Evolutionary conservation across 208 protist genomes (phyloP), one percentile per base, ranked within the genome.

Genomic region (Entamoeba histolytica): DNA sequence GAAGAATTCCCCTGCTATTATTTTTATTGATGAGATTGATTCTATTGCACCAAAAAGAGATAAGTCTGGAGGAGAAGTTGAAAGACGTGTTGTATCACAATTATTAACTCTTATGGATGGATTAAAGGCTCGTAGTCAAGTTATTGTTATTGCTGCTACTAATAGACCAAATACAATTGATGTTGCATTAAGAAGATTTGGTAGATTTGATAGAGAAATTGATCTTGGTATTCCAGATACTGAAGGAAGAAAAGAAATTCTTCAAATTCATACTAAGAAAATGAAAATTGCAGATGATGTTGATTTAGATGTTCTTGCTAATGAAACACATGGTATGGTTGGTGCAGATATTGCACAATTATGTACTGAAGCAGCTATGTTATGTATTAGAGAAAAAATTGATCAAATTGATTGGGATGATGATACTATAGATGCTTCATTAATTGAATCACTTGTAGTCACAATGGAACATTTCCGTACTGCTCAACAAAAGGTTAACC

Each of bases 21-120:
- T 99, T 95, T 99, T 99, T 96, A 99, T 99, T 95, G 99, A 99
- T 96, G 99, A 99, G 96, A 99, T 99, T 93, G 99, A 99, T 96
- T 98, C 98, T 15, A 99, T 99, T 94, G 99, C 99, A 10, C 99
- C 99, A 91, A 99, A 99, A 96, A 97, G 99, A 94, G 99, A 99
- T 92, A 99, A 99, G 94, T 96, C 98, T 39, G 96, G 99, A 95
- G 99, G 99, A 93, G 99, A 99, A 96, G 99, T 99, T 91, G 99
- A 99, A 96, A 98, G 98, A 95, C 97, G 99, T 95, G 99, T 99
- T 95, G 99, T 99, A 12, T 99, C 98, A 39, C 98, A 99, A 97
- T 97, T 99, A 28, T 96, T 99, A 39, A 99, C 99, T 31, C 97
- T 99, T 10, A 99, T 99, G 99, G 99, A 99, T 95, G 99, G 99